Evolutionary conservation across 305 asterid species (phyloP).

Genomic region (Solanum hybrid): DNA sequence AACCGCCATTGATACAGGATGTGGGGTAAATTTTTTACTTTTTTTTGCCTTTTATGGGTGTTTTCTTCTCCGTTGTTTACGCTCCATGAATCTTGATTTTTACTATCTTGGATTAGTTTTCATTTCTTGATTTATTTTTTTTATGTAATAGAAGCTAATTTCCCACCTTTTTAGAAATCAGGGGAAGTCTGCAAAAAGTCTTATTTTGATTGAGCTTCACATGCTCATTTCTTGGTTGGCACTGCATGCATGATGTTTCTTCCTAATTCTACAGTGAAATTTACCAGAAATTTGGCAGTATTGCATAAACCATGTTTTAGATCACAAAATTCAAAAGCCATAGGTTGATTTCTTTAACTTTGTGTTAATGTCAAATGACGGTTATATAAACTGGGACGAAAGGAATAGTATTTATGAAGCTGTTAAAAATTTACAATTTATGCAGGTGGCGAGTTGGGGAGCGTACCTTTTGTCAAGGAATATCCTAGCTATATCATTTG

Average conservation of each 20-base stretch:
- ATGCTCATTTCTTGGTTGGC: not conserved
- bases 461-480: constrained; percentile 52
- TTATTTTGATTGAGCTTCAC: not conserved
- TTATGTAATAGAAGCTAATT: not conserved
- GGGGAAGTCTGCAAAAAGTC: not conserved
- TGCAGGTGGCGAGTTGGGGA: constrained; percentile 60
- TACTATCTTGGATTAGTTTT: not conserved
- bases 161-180: not conserved
- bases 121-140: not conserved
- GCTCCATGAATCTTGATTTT: not conserved
- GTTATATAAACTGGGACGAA: not conserved
- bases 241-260: not conserved
- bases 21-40: constrained; percentile 27
- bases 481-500: constrained; percentile 50
- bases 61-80: not conserved
- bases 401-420: not conserved
- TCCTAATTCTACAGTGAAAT: not conserved
- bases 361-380: not conserved
- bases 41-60: not conserved
- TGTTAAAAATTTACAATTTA: not conserved
- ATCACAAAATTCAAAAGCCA: not conserved
- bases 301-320: not conserved
- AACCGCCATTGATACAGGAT: constrained; percentile 52
- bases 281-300: not conserved
- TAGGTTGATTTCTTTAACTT: not conserved